phyloP scores from a whole-genome alignment of 768 basidiomycete genomes.

The Hygrocybe coccinea region DNA sequence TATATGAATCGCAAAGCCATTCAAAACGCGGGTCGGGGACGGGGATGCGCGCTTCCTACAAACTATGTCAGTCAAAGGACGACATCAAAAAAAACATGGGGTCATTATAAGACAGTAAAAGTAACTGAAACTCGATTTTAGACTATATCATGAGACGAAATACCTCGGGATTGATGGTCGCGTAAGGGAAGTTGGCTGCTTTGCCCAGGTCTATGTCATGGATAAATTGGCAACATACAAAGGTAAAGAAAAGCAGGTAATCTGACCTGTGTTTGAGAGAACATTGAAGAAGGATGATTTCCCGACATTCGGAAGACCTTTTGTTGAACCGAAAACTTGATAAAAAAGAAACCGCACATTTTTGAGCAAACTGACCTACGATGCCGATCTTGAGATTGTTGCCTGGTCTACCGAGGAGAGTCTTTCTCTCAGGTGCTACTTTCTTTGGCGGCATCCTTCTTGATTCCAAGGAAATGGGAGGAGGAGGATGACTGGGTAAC shows the following conservation, averaged over 20 bases:
- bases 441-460: conserved; percentile 84
- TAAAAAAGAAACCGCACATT: conserved; percentile 18
- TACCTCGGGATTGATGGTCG: conserved; percentile 83
- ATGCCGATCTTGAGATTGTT: conserved; percentile 99
- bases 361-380: conserved; percentile 68
- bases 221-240: neutral
- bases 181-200: conserved; percentile 97
- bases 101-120: too few relatives aligned
- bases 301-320: conserved; percentile 93
- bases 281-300: conserved; percentile 99
- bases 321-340: conserved; percentile 9
- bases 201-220: conserved; percentile 69
- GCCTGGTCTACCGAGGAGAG: conserved; percentile 80
- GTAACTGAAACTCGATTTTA: conserved; percentile 1
- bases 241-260: neutral
- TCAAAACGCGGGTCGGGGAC: conserved; percentile 93
- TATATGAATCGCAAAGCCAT: conserved; percentile 89
- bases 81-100: too few relatives aligned
- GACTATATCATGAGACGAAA: conserved; percentile 3
- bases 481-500: too few relatives aligned
- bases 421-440: conserved; percentile 76
- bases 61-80: conserved; percentile 4
- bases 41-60: conserved; percentile 81
- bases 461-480: neutral
- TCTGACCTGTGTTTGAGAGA: conserved; percentile 81